These are phyloP conservation scores for Polychytrium aggregatum DNA, from an alignment of 192 early-diverging fungal genomes.

Conservation along the genomic window DNA sequence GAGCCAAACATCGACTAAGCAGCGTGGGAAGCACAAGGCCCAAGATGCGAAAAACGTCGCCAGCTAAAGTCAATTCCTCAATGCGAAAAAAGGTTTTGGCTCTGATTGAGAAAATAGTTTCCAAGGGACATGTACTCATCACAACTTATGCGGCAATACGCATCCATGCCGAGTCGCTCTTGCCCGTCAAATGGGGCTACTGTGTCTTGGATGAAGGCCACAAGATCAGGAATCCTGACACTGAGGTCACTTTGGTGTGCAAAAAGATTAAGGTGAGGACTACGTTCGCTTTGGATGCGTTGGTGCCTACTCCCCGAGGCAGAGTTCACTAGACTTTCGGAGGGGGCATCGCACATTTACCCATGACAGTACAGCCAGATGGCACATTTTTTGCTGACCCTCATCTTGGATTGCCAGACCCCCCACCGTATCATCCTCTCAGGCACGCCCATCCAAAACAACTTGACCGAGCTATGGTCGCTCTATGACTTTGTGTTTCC, in stretches of 20 bases:
- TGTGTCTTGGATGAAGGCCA: conserved; percentile 92
- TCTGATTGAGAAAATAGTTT: conserved; percentile 27
- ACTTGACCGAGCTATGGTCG: conserved; percentile 42
- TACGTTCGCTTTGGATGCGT: neutral
- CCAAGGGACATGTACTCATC: conserved; percentile 64
- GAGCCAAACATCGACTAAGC: too few relatives aligned
- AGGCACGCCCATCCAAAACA: conserved; percentile 54
- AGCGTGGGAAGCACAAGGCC: too few relatives aligned
- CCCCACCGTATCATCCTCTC: conserved; percentile 42
- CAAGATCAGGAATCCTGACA: conserved; percentile 91
- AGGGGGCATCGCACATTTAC: too few relatives aligned
- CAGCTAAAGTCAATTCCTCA: conserved; percentile 30
- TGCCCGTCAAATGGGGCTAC: conserved; percentile 75
- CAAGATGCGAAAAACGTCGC: conserved; percentile 8
- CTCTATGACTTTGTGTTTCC: conserved; percentile 50
- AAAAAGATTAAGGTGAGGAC: conserved; percentile 35
- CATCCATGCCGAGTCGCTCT: conserved; percentile 52
- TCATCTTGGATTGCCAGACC: conserved; percentile 16
- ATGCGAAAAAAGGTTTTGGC: conserved; percentile 26
- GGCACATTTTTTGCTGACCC: too few relatives aligned
- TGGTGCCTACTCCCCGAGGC: too few relatives aligned
- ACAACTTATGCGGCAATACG: conserved; percentile 80
- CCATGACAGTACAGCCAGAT: too few relatives aligned
- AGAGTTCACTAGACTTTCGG: too few relatives aligned
- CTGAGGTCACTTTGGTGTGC: conserved; percentile 57